Evolutionary conservation across 1,284 basidiomycete genomes (phyloP), one percentile per base, ranked within the genome.

Genomic region (Moesziomyces sp.): DNA sequence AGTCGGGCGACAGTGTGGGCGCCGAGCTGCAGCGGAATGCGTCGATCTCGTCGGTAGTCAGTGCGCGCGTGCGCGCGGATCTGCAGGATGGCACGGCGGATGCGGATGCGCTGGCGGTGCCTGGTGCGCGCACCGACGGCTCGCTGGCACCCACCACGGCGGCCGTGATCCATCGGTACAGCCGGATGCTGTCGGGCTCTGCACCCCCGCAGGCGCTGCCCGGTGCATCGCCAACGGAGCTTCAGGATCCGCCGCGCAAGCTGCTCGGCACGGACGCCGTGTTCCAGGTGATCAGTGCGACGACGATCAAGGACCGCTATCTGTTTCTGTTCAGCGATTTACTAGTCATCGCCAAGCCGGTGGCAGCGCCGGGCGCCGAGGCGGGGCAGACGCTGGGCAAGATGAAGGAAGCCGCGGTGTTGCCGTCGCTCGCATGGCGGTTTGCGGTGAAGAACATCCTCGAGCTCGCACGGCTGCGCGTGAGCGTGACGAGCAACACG

Each of bases 261-360:
- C 86, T 98, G 24, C 85, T 97, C 18, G 86, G 94, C 43, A 91
- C 91, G 3, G 91, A 92, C 6, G 92, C 94, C 2, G 92, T 97
- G 16, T 87, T 97, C 18, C 96, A 99, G 85, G 93, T 98, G 7
- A 93, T 94, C 78, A 94, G 94, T 85, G 88, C 90, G 38, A 92
- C 94, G 78, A 95, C 92, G 1, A 92, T 97, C 85, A 98, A 99
- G 84, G 94, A 98, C 82, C 91, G 96, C 6, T 95, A 93, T 86
- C 88, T 99, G 14, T 95, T 98, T 86, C 87, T 99, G 23, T 99
- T 99, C 88, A 93, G 88, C 82, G 97, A 99, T 83, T 88, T 98
- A 49, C 88, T 99, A 46, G 89, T 99, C 82, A 90, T 99, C 67
- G 86, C 87, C 38, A 88, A 88, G 78, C 87, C 88, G 0, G 57